Evolutionary conservation across 78 protist species (phyloP).

Genomic region (Dictyostelium capitatum): DNA sequence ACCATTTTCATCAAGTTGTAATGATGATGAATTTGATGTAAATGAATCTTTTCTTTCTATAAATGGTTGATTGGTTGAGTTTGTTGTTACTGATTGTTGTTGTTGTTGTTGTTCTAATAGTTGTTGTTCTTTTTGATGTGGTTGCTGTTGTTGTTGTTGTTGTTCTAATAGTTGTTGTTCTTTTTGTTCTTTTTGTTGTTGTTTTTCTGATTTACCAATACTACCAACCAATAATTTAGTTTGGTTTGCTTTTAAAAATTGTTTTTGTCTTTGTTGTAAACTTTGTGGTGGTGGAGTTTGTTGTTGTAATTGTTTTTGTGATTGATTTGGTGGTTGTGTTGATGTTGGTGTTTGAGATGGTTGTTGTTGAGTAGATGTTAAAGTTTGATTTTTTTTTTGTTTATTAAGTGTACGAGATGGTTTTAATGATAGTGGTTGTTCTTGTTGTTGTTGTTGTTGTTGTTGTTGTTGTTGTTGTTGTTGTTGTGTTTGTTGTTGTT

Average conservation of each 20-base stretch:
- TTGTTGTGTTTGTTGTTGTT: neutral
- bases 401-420: neutral
- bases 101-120: neutral
- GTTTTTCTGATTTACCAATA: neutral
- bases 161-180: neutral
- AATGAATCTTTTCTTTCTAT: neutral
- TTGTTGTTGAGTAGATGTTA: neutral
- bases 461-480: neutral
- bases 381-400: neutral
- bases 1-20: neutral
- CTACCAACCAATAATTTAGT: neutral
- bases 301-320: neutral
- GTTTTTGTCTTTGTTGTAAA: neutral
- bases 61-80: neutral
- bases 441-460: neutral
- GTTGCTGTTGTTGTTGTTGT: neutral
- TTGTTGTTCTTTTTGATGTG: neutral
- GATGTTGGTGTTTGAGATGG: neutral
- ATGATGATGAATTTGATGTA: too few species aligned
- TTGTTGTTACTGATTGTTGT: neutral
- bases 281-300: constrained; percentile 8
- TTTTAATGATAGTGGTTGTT: neutral
- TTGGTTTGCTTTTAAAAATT: neutral
- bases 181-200: constrained; percentile 2
- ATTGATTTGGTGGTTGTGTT: neutral